Percentiles rank a stretch among this genome's conserved stretches.
phyloP scores from a whole-genome alignment of 768 basidiomycete genomes.

The Sporobolomyces roseus region DNA sequence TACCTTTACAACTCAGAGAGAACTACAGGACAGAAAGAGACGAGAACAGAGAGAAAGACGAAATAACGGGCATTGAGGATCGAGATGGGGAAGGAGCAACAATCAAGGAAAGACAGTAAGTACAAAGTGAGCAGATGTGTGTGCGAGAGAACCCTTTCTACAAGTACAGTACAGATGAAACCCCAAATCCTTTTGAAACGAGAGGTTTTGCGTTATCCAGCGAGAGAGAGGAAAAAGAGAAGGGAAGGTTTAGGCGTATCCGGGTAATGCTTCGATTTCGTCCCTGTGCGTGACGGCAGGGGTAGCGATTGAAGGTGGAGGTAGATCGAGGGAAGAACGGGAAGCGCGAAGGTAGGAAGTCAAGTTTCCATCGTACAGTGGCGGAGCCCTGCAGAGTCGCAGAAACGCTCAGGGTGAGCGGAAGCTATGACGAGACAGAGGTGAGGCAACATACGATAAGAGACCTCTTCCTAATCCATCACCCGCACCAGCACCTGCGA shows the following conservation, averaged over 20 bases:
- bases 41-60: background rate
- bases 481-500: conserved; percentile 21
- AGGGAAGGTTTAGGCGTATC: background rate
- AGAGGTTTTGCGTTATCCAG: background rate
- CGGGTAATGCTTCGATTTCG: conserved; percentile 6
- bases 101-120: background rate
- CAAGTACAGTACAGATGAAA: background rate
- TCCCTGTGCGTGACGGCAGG: background rate
- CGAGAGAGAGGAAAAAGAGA: background rate
- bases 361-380: conserved; percentile 26
- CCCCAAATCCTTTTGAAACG: background rate
- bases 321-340: background rate
- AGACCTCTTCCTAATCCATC: conserved; percentile 21
- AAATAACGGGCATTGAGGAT: background rate
- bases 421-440: too few relatives aligned
- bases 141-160: too few relatives aligned
- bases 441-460: conserved; percentile 11
- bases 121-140: background rate
- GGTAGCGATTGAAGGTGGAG: background rate
- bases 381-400: conserved; percentile 4
- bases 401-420: background rate
- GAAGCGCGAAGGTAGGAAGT: conserved; percentile 11
- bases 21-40: background rate
- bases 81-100: too few relatives aligned
- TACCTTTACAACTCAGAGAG: too few relatives aligned